Evolutionary conservation across 108 stramenopile genomes (phyloP), one percentile per base, ranked within the genome.

Genomic region (Nannochloropsis salina): DNA sequence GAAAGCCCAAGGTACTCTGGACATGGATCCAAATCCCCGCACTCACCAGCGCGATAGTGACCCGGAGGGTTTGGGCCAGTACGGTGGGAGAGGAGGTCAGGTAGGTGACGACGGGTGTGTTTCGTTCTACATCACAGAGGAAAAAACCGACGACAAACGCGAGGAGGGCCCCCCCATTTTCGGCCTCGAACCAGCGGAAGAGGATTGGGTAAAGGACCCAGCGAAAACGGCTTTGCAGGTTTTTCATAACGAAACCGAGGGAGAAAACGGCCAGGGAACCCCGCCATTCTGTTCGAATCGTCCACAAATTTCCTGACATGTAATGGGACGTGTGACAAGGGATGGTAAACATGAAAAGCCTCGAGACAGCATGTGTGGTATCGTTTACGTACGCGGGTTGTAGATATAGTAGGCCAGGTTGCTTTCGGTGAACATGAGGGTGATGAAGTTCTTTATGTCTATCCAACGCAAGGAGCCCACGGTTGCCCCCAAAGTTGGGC

Each of bases 41-140:
- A 74, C 61, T n/a, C 61, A 4, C 61, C n/a, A 74, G 61, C 61
- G n/a, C n/a, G 20, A 74, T 1, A 4, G n/a, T n/a, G 3, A 74
- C 61, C 61, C 61, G 15, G 20, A 74, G n/a, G 20, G n/a, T 6
- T n/a, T 74, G 61, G n/a, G 20, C 6, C 4, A 74, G 61, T 2
- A 15, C 15, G 15, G 61, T 74, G 20, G 15, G 15, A 74, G 20
- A n/a, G n/a, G 20, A 15, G n/a, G 61, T 74, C 15, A 74, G 61
- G n/a, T 74, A 74, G n/a, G 61, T n/a, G n/a, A 74, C 15, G n/a
- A 74, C n/a, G n/a, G 61, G 61, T n/a, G 61, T 74, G n/a, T 74
- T 74, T 74, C 61, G 15, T 6, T 74, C 61, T n/a, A 74, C 61
- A 74, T 74, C 61, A 74, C 61, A 74, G 20, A 74, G n/a, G n/a